Evolutionary conservation across 2,329 filamentous ascomycete species (phyloP), one percentile per base, ranked within the genome.

Genomic region (Lachnellula hyalina): DNA sequence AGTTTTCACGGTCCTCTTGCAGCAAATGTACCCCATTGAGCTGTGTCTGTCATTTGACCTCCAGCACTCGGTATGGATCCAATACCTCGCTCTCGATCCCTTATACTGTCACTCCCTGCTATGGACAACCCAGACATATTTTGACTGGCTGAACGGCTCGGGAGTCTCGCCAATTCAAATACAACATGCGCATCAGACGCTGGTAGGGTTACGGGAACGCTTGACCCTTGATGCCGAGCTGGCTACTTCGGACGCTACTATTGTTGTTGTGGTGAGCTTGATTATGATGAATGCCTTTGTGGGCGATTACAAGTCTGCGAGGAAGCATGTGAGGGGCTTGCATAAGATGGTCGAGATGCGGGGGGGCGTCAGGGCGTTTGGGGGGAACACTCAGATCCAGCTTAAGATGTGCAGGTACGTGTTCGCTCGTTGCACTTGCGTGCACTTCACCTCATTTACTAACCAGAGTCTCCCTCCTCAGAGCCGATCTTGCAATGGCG

Each of bases 281-380:
- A 35, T 53, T 5, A 48, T 53, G 44, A 47, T 53, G 35, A 53
- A 32, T 42, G 51, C 34, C 9, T 21, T 53, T 17, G 21, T 32
- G 5, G 51, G 51, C 15, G 51, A 47, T 32, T 5, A 14, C 11
- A 25, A 36, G 17, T 12, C 28, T 14, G 21, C 50, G 17, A 46
- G 42, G 34, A 52, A 47, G 23, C 44, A 47, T 32, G n/a, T 47
- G 44, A 5, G 11, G 14, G 44, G 44, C 6, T 14, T 47, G 12
- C n/a, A 32, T 15, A 32, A 47, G 44, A 47, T 47, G 44, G 44
- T 47, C 11, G 44, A 32, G 23, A 15, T 47, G 44, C 11, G 44
- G 9, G 44, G 44, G 3, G 44, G 44, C 12, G 23, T 47, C 12
- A 17, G 44, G 23, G 23, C 44, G 14, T 47, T 47, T 21, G 6